These are phyloP conservation scores for Solanum megistacrolobum DNA, from an alignment of 257 asterid species.

Conservation along the genomic window DNA sequence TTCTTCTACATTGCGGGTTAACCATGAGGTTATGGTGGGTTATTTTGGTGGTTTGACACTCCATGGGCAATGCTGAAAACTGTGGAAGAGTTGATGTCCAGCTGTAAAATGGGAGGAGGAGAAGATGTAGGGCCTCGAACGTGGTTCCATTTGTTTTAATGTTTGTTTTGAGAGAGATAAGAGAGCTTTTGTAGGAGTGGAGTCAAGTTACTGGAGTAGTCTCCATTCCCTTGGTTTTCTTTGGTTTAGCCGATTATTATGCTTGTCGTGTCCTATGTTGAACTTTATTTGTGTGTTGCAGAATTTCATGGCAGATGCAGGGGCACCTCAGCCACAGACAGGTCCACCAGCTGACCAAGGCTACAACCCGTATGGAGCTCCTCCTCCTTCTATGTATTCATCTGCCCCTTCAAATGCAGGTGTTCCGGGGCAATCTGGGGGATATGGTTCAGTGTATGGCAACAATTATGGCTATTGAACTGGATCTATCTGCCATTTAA, in stretches of 20 bases:
- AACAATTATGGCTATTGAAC: constrained; percentile 65
- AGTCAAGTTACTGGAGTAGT: not conserved
- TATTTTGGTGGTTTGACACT: not conserved
- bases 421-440: constrained; percentile 51
- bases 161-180: not conserved
- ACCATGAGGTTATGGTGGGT: not conserved
- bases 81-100: not conserved
- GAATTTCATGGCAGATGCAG: constrained; percentile 91
- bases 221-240: not conserved
- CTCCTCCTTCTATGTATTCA: constrained; percentile 31
- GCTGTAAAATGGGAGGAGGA: not conserved
- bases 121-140: not conserved
- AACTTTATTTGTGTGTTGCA: constrained; percentile 18
- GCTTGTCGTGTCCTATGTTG: not conserved
- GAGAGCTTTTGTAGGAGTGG: not conserved
- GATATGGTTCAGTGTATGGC: constrained; percentile 66
- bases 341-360: constrained; percentile 47
- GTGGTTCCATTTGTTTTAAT: not conserved
- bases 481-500: not conserved
- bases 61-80: not conserved
- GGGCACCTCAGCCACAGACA: constrained; percentile 35
- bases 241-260: not conserved
- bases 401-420: constrained; percentile 51
- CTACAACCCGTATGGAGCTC: constrained; percentile 45
- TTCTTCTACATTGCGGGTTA: not conserved